Evolutionary conservation across 2,329 filamentous ascomycete species (phyloP).

Genomic region (Aaosphaeria pasadenensis): DNA sequence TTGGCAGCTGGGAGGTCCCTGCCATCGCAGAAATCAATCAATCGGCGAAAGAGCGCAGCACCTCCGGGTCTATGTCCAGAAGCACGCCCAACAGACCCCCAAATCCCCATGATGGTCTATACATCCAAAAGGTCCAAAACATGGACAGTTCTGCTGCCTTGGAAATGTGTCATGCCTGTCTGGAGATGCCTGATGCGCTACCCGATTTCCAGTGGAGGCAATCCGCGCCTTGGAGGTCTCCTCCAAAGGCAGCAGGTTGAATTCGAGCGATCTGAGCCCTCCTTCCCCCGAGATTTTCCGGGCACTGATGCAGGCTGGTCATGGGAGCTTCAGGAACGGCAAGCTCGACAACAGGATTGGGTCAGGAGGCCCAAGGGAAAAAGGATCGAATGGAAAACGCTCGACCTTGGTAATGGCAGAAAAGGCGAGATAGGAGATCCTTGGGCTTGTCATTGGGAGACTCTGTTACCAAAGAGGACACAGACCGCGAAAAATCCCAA

Average conservation of each 20-base stretch:
- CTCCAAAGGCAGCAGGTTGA: conserved; percentile 75
- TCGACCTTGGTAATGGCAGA: conserved; percentile 69
- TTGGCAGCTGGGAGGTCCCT: conserved; percentile 64
- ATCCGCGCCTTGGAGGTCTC: conserved; percentile 78
- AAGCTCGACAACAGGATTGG: conserved; percentile 63
- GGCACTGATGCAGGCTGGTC: conserved; percentile 73
- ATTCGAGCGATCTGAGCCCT: conserved; percentile 74
- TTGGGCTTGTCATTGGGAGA: conserved; percentile 80
- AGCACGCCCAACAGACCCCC: conserved; percentile 61
- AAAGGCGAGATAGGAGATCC: conserved; percentile 82
- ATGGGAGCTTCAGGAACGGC: conserved; percentile 71
- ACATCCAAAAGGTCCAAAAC: conserved; percentile 56
- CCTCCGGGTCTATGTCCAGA: conserved; percentile 62
- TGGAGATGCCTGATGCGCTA: conserved; percentile 87
- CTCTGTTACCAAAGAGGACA: conserved; percentile 48
- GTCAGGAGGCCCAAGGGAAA: conserved; percentile 78
- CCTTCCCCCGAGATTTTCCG: conserved; percentile 84
- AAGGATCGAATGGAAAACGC: conserved; percentile 68
- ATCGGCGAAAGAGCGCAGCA: conserved; percentile 66
- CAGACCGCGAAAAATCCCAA: neutral
- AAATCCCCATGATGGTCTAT: conserved; percentile 73
- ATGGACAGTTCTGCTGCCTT: conserved; percentile 85
- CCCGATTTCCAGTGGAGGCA: conserved; percentile 74
- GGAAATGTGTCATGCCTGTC: conserved; percentile 80
- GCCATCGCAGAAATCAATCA: conserved; percentile 74